phyloP scores from a whole-genome alignment of 768 basidiomycete species.

The Kwoniella dejecticola region DNA sequence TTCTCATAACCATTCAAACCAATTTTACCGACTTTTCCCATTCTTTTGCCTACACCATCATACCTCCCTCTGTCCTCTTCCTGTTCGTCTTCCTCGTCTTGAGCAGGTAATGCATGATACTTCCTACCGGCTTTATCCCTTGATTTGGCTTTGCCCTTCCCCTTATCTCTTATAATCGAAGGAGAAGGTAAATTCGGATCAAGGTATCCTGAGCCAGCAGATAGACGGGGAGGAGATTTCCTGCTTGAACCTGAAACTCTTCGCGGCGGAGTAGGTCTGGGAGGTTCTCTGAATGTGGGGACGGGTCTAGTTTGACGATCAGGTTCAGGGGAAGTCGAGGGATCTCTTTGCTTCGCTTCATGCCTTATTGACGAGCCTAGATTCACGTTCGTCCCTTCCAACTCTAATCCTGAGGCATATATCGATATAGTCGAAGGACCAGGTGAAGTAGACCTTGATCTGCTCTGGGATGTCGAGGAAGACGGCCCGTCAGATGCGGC shows the following conservation, averaged over 20 bases:
- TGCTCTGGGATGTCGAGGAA: conserved; percentile 20
- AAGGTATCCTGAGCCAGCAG: conserved; percentile 31
- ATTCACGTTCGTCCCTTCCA: conserved; percentile 19
- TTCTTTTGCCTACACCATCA: conserved; percentile 10
- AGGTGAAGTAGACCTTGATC: conserved; percentile 37
- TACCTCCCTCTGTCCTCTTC: conserved; percentile 8
- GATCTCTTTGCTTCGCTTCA: conserved; percentile 18
- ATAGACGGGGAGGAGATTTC: conserved; percentile 3
- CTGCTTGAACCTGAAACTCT: conserved; percentile 2
- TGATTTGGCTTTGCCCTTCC: conserved; percentile 39
- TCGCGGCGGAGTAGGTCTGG: conserved; percentile 8
- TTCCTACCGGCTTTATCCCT: conserved; percentile 29
- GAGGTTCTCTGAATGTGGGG: conserved; percentile 35
- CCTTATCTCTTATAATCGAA: conserved; percentile 15
- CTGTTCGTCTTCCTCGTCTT: conserved; percentile 22
- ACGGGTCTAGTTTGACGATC: background rate
- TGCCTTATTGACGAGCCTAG: conserved; percentile 13
- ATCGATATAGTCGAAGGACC: conserved; percentile 43
- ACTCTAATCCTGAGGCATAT: conserved; percentile 46
- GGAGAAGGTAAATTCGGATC: conserved; percentile 28
- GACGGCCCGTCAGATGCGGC: conserved; percentile 11
- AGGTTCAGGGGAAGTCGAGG: conserved; percentile 31
- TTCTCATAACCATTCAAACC: conserved; percentile 63
- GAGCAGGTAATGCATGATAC: conserved; percentile 34
- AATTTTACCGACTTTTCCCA: conserved; percentile 7